Evolutionary conservation across 202 grass and related monocot genomes (phyloP).

Genomic region (Panicum hallii): DNA sequence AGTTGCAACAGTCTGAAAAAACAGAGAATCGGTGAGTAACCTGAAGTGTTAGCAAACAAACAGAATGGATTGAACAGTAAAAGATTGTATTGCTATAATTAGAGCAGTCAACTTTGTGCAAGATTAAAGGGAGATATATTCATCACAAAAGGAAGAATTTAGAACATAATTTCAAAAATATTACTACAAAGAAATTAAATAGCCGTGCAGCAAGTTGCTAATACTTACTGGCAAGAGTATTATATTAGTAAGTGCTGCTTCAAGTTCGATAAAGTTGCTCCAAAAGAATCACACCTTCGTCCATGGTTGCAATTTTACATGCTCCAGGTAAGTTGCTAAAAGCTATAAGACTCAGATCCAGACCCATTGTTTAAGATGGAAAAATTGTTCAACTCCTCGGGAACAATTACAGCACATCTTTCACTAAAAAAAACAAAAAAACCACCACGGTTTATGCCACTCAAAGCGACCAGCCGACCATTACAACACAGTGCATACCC

Average conservation of each 20-base stretch:
- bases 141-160: neutral
- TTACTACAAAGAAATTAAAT: conserved; percentile 34
- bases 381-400: neutral
- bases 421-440: neutral
- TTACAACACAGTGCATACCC: neutral
- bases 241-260: conserved; percentile 54
- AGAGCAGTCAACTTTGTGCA: neutral
- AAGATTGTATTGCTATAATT: neutral
- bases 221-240: conserved; percentile 55
- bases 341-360: conserved; percentile 34
- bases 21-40: neutral
- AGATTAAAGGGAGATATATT: neutral
- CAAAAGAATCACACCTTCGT: conserved; percentile 42
- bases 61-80: conserved; percentile 15
- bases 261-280: conserved; percentile 50
- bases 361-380: conserved; percentile 19
- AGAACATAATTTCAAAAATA: conserved; percentile 19
- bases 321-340: conserved; percentile 41
- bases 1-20: conserved; percentile 70
- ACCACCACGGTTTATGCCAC: conserved; percentile 9
- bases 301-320: conserved; percentile 42
- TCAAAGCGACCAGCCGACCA: neutral
- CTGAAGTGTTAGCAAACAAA: conserved; percentile 12
- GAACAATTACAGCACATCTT: conserved; percentile 34
- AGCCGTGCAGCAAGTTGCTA: conserved; percentile 5